Evolutionary conservation across 495 filamentous ascomycete species (phyloP), one percentile per base, ranked within the genome.

Genomic region (Talaromyces trachyspermus): DNA sequence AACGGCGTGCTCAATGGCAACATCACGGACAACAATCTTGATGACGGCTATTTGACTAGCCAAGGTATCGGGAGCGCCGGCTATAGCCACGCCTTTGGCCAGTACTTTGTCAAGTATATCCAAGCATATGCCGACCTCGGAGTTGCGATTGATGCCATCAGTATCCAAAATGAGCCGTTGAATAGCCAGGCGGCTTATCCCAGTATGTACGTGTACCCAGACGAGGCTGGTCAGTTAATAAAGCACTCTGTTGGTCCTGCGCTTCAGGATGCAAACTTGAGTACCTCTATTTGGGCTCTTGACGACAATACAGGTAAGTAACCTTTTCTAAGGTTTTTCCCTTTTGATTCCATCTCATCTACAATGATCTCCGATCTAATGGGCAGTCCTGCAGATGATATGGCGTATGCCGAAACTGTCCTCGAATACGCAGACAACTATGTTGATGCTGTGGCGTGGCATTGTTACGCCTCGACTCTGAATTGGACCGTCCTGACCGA

Each of bases 41-140:
- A 80, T 52, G 42, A 44, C 20, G 42, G 42, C 1, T 44, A 20
- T 14, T 2, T 15, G 2, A 44, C 25, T 26, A 20, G 14, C 18
- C 12, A n/a, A 20, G 42, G 42, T 11, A 10, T 44, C 7, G 42
- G 42, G 4, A 44, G 42, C 22, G 58, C 66, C 41, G 61, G 66
- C 19, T 62, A 64, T 22, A 61, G 66, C 22, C 59, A 54, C 29
- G 53, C 61, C 14, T 76, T 70, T 47, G 72, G 71, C 0, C 57
- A 78, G 46, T 79, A 79, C 57, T 80, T 78, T 45, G 69, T 74
- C 25, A 73, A 73, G 54, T 80, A 79, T 52, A 66, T 80, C 33
- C 65, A 79, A 43, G 71, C 75, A 2, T 80, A 63, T 51, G 47
- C 58, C 23, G 48, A 51, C 4, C 54, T 60, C 5, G 76, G 75